Evolutionary conservation across 495 filamentous ascomycete genomes (phyloP).

Genomic region (Aspergillus kassunensis): DNA sequence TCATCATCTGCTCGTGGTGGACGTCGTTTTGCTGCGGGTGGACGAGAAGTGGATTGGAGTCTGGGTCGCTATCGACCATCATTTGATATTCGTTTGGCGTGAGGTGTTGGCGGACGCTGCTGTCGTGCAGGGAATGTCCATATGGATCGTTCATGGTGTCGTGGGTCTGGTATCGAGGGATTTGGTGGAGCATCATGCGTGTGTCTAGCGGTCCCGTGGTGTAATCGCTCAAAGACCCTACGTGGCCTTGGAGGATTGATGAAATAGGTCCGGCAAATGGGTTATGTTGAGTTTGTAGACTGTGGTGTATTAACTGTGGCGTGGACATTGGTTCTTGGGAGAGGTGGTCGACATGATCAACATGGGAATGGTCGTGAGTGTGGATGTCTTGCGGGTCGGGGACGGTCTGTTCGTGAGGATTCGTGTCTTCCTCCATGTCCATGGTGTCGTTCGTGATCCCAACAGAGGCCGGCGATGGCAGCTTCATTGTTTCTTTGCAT

Average conservation of each 20-base stretch:
- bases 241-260: slow-evolving; percentile 26
- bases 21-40: slow-evolving; percentile 40
- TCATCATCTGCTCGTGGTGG: slow-evolving; percentile 42
- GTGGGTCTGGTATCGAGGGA: slow-evolving; percentile 37
- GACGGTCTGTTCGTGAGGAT: background rate
- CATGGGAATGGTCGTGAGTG: too few species aligned
- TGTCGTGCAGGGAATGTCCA: slow-evolving; percentile 25
- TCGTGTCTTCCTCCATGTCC: background rate
- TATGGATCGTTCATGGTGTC: slow-evolving; percentile 35
- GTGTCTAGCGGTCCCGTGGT: slow-evolving; percentile 42
- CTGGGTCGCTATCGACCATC: slow-evolving; percentile 42
- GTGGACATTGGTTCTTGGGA: slow-evolving; percentile 19
- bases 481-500: slow-evolving; percentile 78
- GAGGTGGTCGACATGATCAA: slow-evolving; percentile 9
- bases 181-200: slow-evolving; percentile 41
- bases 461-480: slow-evolving; percentile 33
- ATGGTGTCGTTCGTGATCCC: slow-evolving; percentile 17
- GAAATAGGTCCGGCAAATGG: slow-evolving; percentile 31
- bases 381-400: background rate
- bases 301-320: slow-evolving; percentile 29
- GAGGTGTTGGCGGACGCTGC: slow-evolving; percentile 35
- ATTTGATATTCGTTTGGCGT: slow-evolving; percentile 40
- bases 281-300: slow-evolving; percentile 23
- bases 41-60: slow-evolving; percentile 30
- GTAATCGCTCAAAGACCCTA: slow-evolving; percentile 38